phyloP scores from a whole-genome alignment of 495 filamentous ascomycete genomes.

The Friedmanniomyces simplex region DNA sequence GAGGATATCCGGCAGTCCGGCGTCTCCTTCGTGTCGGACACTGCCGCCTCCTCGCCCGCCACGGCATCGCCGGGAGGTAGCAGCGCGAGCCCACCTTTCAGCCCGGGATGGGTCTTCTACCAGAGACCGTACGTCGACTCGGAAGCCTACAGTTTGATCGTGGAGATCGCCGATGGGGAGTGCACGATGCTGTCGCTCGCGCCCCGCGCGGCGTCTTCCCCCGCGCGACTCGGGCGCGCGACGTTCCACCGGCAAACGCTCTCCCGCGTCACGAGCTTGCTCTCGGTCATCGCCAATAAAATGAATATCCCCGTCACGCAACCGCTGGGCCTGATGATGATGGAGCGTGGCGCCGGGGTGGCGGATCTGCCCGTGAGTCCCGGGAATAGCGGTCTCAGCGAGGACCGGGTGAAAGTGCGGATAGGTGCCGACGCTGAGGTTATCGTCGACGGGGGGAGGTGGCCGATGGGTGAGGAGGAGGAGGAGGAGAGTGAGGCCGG shows the following conservation, averaged over 20 bases:
- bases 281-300: constrained; percentile 73
- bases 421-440: constrained; percentile 58
- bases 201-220: constrained; percentile 19
- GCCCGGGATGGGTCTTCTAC: constrained; percentile 59
- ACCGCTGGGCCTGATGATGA: constrained; percentile 58
- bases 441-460: constrained; percentile 50
- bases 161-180: constrained; percentile 63
- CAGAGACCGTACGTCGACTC: constrained; percentile 76
- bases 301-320: constrained; percentile 58
- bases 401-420: constrained; percentile 58
- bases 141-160: constrained; percentile 56
- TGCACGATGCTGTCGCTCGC: constrained; percentile 46
- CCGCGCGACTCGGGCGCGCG: constrained; percentile 34
- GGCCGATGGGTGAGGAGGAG: constrained; percentile 25
- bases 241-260: constrained; percentile 63
- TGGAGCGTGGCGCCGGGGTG: constrained; percentile 42
- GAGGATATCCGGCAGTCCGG: constrained; percentile 81
- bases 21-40: constrained; percentile 50
- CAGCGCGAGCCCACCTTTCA: neutral
- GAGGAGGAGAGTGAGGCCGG: constrained; percentile 17
- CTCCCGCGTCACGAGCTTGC: constrained; percentile 56
- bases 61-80: constrained; percentile 6
- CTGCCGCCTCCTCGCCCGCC: neutral
- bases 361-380: constrained; percentile 45
- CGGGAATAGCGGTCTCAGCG: constrained; percentile 58